Evolutionary conservation across 2,329 filamentous ascomycete genomes (phyloP).

Genomic region (Colletotrichum liaoningense): DNA sequence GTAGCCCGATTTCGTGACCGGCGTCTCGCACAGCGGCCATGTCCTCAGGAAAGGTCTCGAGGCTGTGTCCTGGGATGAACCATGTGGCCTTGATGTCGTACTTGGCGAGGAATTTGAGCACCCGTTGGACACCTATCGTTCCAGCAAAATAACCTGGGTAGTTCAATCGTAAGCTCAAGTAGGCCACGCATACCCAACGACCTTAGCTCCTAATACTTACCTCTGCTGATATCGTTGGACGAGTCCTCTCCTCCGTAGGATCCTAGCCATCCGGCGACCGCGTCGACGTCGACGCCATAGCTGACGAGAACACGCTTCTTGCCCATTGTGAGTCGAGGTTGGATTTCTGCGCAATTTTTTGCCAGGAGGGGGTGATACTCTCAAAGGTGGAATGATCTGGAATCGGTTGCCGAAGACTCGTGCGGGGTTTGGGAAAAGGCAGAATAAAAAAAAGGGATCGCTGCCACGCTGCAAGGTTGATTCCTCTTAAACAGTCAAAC

Average conservation of each 20-base stretch:
- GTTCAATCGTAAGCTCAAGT: not conserved
- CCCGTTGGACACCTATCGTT: conserved; percentile 71
- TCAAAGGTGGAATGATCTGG: not conserved
- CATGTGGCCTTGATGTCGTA: conserved; percentile 75
- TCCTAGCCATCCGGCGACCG: conserved; percentile 81
- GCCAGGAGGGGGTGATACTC: not conserved
- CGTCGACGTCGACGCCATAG: conserved; percentile 81
- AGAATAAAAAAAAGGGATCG: not conserved
- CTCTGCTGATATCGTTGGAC: conserved; percentile 77
- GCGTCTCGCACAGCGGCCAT: conserved; percentile 57
- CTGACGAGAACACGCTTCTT: conserved; percentile 54
- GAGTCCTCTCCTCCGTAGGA: conserved; percentile 81
- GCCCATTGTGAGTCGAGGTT: conserved; percentile 41
- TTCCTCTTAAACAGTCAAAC: not conserved
- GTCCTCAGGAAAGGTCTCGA: conserved; percentile 62
- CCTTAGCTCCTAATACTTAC: conserved; percentile 45
- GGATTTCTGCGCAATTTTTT: not conserved
- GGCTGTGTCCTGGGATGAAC: conserved; percentile 62
- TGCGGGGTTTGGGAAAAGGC: not conserved
- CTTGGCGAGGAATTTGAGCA: conserved; percentile 78
- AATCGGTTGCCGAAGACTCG: not conserved
- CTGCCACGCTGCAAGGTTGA: too few relatives aligned
- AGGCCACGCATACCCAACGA: not conserved
- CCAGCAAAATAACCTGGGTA: conserved; percentile 74
- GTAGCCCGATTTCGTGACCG: conserved; percentile 65